Evolutionary conservation across 495 filamentous ascomycete species (phyloP), one percentile per base, ranked within the genome.

Genomic region (Penicillium antarcticum): DNA sequence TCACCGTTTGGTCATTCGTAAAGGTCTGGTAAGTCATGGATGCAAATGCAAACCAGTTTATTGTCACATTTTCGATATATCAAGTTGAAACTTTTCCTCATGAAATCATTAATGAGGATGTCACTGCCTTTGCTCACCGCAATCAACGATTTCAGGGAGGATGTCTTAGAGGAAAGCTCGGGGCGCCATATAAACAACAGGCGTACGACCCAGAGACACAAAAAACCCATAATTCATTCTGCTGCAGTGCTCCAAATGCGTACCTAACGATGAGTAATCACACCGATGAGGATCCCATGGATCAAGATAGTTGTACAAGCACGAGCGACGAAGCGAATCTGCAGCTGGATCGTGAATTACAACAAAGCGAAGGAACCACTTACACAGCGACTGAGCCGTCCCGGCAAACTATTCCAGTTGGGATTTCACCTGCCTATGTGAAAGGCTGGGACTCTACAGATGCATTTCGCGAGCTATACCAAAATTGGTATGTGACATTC

Each of bases 381-480:
- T 12, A 2, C 34, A 14, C 34, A 36, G 9, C 17, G 36, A 39
- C 36, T 39, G 36, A 39, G 36, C 17, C 17, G 16, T 39, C 36
- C 19, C 36, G 11, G 36, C 36, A 39, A 17, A 39, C 36, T 16
- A 21, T 39, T 6, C 16, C 26, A 29, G 26, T 46, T 26, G 44
- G 33, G 5, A 46, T 36, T 34, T 46, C 33, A 14, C 43, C 44
- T 7, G 12, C 10, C 44, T 46, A 46, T 19, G 44, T 46, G 12
- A 46, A 23, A 36, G 44, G 36, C 13, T 46, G 32, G 44, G 14
- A 5, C 7, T 5, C 16, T 23, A 16, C 32, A 14, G 17, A 46
- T 46, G 33, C 32, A 1, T 46, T 46, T 35, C 44, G 31, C 14
- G 44, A 46, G 14, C 29, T 46, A 10, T 46, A 46, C 13, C 44